phyloP scores from a whole-genome alignment of 306 rosid species.

The Malus fusca region DNA sequence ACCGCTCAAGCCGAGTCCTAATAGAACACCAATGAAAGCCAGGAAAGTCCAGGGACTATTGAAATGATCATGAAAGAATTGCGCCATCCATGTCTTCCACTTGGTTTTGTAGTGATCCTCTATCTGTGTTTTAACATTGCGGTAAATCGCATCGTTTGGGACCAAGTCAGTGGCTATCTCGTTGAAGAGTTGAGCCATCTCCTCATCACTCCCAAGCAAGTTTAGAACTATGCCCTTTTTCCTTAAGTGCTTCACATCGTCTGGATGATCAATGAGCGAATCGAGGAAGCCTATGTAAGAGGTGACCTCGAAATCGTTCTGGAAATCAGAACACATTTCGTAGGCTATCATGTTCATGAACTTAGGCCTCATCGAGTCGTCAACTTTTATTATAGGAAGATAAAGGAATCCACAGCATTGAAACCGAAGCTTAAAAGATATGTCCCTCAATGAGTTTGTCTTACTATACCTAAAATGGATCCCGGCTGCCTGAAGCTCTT shows the following conservation, averaged over 20 bases:
- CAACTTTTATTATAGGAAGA: conserved; percentile 12
- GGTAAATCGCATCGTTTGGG: not conserved
- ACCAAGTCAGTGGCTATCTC: not conserved
- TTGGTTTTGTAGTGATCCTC: not conserved
- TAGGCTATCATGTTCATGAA: conserved; percentile 1
- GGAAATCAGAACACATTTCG: conserved; percentile 10
- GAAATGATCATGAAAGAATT: not conserved
- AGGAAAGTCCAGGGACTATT: not conserved
- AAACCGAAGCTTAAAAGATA: not conserved
- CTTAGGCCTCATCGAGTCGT: not conserved
- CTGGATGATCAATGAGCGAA: conserved; percentile 1
- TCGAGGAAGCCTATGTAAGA: conserved; percentile 11
- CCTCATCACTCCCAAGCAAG: not conserved
- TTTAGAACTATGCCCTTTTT: not conserved
- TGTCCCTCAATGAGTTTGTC: not conserved
- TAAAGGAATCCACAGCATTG: not conserved
- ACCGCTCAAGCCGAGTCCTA: not conserved
- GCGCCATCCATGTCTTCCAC: not conserved
- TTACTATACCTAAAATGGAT: not conserved
- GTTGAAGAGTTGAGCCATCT: conserved; percentile 3
- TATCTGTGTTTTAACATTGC: not conserved
- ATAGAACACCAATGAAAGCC: not conserved
- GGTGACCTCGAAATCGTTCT: not conserved
- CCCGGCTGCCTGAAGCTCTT: not conserved
- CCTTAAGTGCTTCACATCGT: not conserved